phyloP scores from a whole-genome alignment of 164 flowering plant species.

The Protea cynaroides region DNA sequence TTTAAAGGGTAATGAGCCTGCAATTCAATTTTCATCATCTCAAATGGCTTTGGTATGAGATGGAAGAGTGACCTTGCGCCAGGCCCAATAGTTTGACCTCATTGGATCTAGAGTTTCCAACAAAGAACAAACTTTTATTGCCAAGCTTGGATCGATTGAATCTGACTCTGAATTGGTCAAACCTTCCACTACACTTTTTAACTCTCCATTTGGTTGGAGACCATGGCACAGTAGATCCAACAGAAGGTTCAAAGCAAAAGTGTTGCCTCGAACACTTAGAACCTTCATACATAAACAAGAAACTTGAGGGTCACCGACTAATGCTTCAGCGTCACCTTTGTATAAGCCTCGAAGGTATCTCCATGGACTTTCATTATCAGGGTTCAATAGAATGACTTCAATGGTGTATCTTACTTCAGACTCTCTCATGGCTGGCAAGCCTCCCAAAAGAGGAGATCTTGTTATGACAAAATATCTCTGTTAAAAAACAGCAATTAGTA shows the following conservation, averaged over 20 bases:
- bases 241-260: constrained; percentile 71
- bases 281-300: constrained; percentile 58
- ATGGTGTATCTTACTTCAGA: constrained; percentile 66
- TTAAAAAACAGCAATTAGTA: constrained; percentile 1
- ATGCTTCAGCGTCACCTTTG: constrained; percentile 44
- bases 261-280: constrained; percentile 30
- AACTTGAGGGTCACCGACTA: constrained; percentile 41
- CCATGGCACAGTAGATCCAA: constrained; percentile 75
- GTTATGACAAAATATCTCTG: constrained; percentile 90
- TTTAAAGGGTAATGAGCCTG: not conserved
- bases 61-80: constrained; percentile 66
- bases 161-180: constrained; percentile 24
- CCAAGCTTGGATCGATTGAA: constrained; percentile 30
- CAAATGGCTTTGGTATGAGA: constrained; percentile 8
- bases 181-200: constrained; percentile 43
- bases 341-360: constrained; percentile 86
- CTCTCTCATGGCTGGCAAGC: constrained; percentile 64
- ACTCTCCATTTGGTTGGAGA: constrained; percentile 48
- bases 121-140: constrained; percentile 46
- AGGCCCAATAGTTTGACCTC: constrained; percentile 75
- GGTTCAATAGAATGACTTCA: constrained; percentile 61
- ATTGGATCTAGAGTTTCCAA: constrained; percentile 65
- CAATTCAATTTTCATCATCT: not conserved
- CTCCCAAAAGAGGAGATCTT: constrained; percentile 75
- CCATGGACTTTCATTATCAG: constrained; percentile 96